Evolutionary conservation across 2,329 filamentous ascomycete genomes (phyloP).

Genomic region (Pestalotiopsis sp.): DNA sequence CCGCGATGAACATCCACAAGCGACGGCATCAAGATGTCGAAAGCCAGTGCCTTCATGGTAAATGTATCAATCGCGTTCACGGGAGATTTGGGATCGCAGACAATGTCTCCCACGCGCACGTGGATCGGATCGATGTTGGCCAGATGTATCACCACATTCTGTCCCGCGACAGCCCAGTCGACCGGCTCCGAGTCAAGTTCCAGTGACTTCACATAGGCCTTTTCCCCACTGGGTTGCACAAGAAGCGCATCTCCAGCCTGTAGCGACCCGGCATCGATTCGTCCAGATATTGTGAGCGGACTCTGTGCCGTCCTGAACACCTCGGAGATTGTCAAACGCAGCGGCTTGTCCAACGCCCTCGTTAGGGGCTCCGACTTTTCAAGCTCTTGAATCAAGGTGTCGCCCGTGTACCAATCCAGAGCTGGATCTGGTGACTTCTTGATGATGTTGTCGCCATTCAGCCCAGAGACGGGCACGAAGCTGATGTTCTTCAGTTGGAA

Average conservation of each 20-base stretch:
- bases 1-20: constrained; percentile 87
- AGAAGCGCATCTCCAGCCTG: constrained; percentile 83
- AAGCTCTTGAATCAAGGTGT: constrained; percentile 80
- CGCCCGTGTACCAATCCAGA: constrained; percentile 78
- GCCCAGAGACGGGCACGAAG: constrained; percentile 88
- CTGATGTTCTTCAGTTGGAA: constrained; percentile 81
- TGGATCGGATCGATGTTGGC: constrained; percentile 83
- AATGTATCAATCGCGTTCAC: constrained; percentile 75
- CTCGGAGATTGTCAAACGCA: constrained; percentile 86
- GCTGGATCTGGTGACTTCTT: constrained; percentile 55
- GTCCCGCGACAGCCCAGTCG: constrained; percentile 92
- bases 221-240: constrained; percentile 80
- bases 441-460: constrained; percentile 86
- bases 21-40: constrained; percentile 88
- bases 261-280: constrained; percentile 80
- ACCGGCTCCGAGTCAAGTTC: constrained; percentile 72
- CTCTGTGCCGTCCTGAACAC: constrained; percentile 83
- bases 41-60: constrained; percentile 82
- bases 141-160: constrained; percentile 84
- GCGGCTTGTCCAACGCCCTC: constrained; percentile 73
- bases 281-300: constrained; percentile 82
- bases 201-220: constrained; percentile 78
- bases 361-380: constrained; percentile 78
- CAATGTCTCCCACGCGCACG: constrained; percentile 80
- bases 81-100: constrained; percentile 72